phyloP scores from a whole-genome alignment of 768 basidiomycete genomes.

The Dentipellis fragilis region DNA sequence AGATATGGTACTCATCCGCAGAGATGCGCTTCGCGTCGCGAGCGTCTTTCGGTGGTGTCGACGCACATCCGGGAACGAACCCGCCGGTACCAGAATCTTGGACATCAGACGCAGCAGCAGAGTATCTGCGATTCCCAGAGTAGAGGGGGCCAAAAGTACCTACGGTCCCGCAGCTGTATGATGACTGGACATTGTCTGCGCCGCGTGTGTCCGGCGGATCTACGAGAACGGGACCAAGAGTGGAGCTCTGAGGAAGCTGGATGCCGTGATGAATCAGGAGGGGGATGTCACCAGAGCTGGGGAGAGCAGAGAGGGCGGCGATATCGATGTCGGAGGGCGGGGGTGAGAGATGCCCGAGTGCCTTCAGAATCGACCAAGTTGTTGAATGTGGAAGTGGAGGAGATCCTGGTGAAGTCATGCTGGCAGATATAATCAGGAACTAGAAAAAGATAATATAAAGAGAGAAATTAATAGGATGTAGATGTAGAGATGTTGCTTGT shows the following conservation, averaged over 20 bases:
- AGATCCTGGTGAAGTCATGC: background rate
- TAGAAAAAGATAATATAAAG: constrained; percentile 3
- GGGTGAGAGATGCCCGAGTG: constrained; percentile 8
- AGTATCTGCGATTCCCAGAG: background rate
- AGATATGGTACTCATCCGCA: background rate
- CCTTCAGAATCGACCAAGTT: constrained; percentile 7
- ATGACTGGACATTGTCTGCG: too few relatives aligned
- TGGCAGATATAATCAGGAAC: background rate
- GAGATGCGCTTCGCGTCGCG: background rate
- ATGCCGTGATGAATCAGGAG: constrained; percentile 6
- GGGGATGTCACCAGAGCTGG: constrained; percentile 12
- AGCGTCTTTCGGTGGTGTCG: too few relatives aligned
- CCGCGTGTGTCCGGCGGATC: too few relatives aligned
- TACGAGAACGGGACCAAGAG: background rate
- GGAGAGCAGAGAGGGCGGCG: constrained; percentile 1
- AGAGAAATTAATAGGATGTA: background rate
- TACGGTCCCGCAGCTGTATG: background rate
- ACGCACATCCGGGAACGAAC: background rate
- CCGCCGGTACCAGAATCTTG: background rate
- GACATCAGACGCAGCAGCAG: background rate
- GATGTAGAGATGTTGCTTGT: background rate
- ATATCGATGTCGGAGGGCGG: constrained; percentile 11
- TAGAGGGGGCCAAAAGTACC: background rate
- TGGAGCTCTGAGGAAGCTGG: background rate
- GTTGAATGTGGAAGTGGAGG: constrained; percentile 2